Conservation (phyloP, 75 land plant species). For the Selaginella tamariscina region DNA sequence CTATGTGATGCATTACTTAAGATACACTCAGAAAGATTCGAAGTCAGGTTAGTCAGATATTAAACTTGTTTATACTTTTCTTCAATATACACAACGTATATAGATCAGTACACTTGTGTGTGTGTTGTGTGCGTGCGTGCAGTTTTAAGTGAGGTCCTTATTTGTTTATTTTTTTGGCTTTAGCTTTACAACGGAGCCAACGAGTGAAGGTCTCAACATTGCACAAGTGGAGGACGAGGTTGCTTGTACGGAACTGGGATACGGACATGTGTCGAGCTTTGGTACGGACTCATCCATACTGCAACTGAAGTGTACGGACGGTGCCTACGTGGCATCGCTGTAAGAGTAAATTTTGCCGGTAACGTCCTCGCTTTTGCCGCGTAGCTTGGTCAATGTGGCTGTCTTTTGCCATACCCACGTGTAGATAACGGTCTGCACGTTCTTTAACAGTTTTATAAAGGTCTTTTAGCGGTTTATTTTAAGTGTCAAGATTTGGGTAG, state of each 20-base stretch:
- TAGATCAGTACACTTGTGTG: no score
- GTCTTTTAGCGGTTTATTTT: no score
- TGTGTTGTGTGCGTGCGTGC: no score
- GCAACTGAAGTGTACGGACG: conserved; percentile 35
- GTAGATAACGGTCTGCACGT: conserved; percentile 3
- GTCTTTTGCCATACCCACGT: neutral
- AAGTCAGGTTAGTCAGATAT: conserved; percentile 40
- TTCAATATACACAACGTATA: no score
- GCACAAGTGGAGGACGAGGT: conserved; percentile 25
- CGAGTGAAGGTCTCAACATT: conserved; percentile 46
- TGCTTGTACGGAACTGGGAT: conserved; percentile 20
- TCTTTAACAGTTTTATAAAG: neutral
- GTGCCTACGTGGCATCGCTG: conserved; percentile 40
- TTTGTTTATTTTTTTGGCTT: no score
- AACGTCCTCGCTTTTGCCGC: neutral
- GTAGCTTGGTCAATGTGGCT: neutral
- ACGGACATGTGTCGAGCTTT: conserved; percentile 14
- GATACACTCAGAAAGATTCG: conserved; percentile 37
- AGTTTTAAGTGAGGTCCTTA: no score
- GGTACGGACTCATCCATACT: conserved; percentile 29
- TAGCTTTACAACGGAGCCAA: conserved; percentile 50
- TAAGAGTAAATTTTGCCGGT: neutral
- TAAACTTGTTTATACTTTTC: neutral
- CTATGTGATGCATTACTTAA: conserved; percentile 44
- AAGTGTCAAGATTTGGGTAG: neutral